These are phyloP conservation scores for Vicia villosa DNA, from an alignment of 306 rosid species.

Conservation along the genomic window DNA sequence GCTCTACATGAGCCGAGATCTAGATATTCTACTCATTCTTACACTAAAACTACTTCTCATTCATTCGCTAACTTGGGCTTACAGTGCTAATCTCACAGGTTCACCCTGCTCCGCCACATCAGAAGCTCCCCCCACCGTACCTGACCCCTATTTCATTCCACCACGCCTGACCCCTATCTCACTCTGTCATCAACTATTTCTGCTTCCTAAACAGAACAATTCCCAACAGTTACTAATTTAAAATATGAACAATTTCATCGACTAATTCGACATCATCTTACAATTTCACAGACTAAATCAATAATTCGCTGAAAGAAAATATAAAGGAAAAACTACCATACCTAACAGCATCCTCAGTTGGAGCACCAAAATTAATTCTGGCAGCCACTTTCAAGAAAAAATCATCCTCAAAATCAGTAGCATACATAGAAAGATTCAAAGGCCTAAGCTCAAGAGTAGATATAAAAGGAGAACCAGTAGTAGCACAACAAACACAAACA, in stretches of 20 bases:
- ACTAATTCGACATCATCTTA: not conserved
- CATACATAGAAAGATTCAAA: constrained; percentile 89
- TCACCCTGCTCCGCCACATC: no score
- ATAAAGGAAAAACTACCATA: constrained; percentile 33
- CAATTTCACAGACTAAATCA: not conserved
- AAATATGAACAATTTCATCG: not conserved
- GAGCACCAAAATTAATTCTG: constrained; percentile 90
- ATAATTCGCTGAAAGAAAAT: not conserved
- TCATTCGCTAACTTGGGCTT: no score
- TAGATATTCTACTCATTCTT: no score
- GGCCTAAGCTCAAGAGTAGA: constrained; percentile 93
- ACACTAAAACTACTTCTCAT: no score
- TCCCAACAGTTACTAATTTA: not conserved
- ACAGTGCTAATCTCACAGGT: no score
- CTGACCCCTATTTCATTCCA: no score
- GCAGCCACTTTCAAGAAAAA: constrained; percentile 92
- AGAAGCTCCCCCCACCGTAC: no score
- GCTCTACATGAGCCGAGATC: no score
- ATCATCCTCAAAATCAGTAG: constrained; percentile 80
- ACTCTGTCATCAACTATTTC: no score
- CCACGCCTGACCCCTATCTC: no score
- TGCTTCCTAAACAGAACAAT: no score
- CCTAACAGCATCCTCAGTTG: constrained; percentile 69
- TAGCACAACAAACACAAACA: constrained; percentile 90
- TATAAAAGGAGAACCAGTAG: constrained; percentile 88